Conservation (phyloP, 139 green algal genomes). For the Chlamydomonas schloesseri region DNA sequence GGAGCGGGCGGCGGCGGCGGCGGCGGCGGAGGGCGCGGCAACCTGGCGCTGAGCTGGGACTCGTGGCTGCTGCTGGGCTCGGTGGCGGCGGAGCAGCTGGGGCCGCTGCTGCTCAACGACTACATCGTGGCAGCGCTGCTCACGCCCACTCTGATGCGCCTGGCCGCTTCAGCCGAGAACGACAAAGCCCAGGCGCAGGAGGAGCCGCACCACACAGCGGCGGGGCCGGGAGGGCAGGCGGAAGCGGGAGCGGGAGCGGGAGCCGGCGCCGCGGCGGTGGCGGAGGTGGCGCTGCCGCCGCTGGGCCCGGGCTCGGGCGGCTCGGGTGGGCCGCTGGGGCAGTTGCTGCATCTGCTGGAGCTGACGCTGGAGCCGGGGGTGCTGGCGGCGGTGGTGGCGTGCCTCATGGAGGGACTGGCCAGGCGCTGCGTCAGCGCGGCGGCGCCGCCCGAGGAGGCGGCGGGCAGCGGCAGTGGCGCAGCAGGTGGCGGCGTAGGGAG, state of each 20-base stretch:
- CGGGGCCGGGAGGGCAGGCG: no score
- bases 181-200: no score
- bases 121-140: slow-evolving; percentile 22
- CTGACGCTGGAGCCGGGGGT: slow-evolving; percentile 38
- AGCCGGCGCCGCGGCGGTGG: neutral
- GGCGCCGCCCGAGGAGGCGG: slow-evolving; percentile 51
- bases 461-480: slow-evolving; percentile 23
- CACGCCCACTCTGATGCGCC: slow-evolving; percentile 19
- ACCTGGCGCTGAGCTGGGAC: slow-evolving; percentile 28
- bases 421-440: slow-evolving; percentile 36
- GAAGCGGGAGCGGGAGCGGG: no score
- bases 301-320: no score
- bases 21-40: neutral
- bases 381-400: slow-evolving; percentile 22
- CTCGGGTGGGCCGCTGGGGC: neutral
- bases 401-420: slow-evolving; percentile 46
- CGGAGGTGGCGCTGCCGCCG: neutral
- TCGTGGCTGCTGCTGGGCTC: slow-evolving; percentile 59
- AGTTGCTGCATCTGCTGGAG: slow-evolving; percentile 43
- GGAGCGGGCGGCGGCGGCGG: neutral
- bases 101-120: slow-evolving; percentile 31
- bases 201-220: no score
- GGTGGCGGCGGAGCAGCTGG: slow-evolving; percentile 46
- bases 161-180: neutral
- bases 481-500: no score